phyloP scores from a whole-genome alignment of 2,329 filamentous ascomycete species.

The Epichloe baconii region DNA sequence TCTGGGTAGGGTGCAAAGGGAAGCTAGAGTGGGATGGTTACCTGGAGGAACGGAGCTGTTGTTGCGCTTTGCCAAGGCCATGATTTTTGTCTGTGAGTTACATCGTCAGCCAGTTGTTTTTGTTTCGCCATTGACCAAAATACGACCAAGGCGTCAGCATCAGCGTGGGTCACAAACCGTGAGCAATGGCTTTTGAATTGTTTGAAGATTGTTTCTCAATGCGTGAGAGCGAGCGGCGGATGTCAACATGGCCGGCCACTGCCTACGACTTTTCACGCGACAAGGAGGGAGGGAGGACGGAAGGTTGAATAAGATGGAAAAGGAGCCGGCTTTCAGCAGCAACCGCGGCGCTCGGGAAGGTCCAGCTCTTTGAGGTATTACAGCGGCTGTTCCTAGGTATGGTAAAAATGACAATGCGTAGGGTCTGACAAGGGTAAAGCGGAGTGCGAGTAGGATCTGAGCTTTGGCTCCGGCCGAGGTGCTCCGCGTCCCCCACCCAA shows the following conservation, averaged over 20 bases:
- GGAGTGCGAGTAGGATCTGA: not conserved
- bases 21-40: constrained; percentile 11
- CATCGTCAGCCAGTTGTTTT: not conserved
- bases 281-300: not conserved
- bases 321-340: constrained; percentile 1
- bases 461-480: not conserved
- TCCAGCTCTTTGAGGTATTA: not conserved
- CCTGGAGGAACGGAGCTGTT: constrained; percentile 45
- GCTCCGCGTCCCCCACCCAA: not conserved
- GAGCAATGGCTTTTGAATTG: constrained; percentile 13
- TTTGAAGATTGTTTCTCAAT: constrained; percentile 22
- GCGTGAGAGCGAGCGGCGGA: constrained; percentile 18
- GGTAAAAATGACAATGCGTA: not conserved
- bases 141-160: not conserved
- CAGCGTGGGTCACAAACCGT: not conserved
- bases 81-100: constrained; percentile 19
- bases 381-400: not conserved
- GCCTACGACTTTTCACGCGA: not conserved
- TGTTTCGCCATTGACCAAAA: not conserved
- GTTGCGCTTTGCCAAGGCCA: constrained; percentile 41
- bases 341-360: not conserved
- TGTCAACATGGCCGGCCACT: constrained; percentile 22
- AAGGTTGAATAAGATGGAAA: not conserved
- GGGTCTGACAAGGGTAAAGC: not conserved
- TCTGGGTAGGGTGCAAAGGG: not conserved